Base-by-base conservation (phyloP, 1,139 yeast genomes). In the Debaryomyces psychrophilus region DNA sequence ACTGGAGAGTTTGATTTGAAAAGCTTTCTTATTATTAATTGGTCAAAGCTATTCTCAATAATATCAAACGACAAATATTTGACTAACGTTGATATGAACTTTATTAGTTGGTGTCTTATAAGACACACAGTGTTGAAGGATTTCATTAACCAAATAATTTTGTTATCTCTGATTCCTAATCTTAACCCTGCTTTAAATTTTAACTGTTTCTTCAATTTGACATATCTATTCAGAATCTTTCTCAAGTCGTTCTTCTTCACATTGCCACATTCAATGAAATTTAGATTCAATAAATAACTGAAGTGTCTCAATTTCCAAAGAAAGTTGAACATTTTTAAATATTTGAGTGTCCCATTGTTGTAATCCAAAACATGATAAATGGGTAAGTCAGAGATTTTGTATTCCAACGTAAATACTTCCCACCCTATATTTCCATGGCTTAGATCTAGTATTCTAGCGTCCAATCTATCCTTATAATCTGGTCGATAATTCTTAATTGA, bases 391-490 rank as follows among this genome's bases (percentile, higher is more conserved):
- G 65, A 65, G 4, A 90, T 71, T 44, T 83, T 76, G 61, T 88
- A 93, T 59, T 90, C 97, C 41, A 93, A 69, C 0, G 97, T 90
- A 63, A 93, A 92, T 3, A 88, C 90, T 60, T 92, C 96, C 98
- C 98, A 93, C 0, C 90, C 92, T 43, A 71, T 78, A 22, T 76
- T 82, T 0, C 95, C 95, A 55, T 85, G 61, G 22, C 62, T 59
- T 33, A 85, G 68, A 49, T 83, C 92, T 43, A 90, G 73, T 41
- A 92, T 76, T 40, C 97, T 73, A 0, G 97, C 96, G 69, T 93
- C 98, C 14, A 93, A 62, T 44, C 90, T 69, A 29, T 60, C 52
- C 22, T 62, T 56, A 37, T 56, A 61, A 18, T 57, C 57, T 1
- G 6, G 11, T 9, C 54, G 52, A 42, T 76, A 71, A 53, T 72